Evolutionary conservation across 2,329 filamentous ascomycete genomes (phyloP).

Genomic region (Nemania bipapillata): DNA sequence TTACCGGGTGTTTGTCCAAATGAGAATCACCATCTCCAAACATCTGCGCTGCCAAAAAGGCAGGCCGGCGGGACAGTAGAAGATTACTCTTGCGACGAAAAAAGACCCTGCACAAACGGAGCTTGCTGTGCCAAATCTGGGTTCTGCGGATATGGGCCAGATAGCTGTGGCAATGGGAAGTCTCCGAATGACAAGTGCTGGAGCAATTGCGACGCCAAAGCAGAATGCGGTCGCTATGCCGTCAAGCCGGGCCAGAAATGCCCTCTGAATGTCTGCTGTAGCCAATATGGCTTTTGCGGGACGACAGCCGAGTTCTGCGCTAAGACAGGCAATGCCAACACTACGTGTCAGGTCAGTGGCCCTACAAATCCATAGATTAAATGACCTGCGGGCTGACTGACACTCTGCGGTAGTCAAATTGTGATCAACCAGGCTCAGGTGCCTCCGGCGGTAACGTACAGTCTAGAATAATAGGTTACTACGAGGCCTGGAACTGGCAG

Average conservation of each 20-base stretch:
- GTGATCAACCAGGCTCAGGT: constrained; percentile 30
- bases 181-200: constrained; percentile 49
- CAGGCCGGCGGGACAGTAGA: no score
- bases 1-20: no score
- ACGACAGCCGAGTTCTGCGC: constrained; percentile 34
- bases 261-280: not conserved
- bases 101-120: constrained; percentile 32
- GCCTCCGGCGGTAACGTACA: constrained; percentile 32
- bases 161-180: constrained; percentile 43
- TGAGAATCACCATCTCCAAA: no score
- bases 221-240: constrained; percentile 50
- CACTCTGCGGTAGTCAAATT: no score
- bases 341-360: no score
- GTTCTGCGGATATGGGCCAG: constrained; percentile 23
- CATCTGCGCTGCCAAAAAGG: no score
- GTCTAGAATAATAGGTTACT: constrained; percentile 51
- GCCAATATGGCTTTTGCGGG: not conserved
- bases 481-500: constrained; percentile 46
- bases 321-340: no score
- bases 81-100: no score
- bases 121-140: constrained; percentile 24
- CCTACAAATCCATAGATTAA: no score
- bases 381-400: no score
- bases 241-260: constrained; percentile 34
- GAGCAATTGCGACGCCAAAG: constrained; percentile 51